A percentile compares a stretch with the other conserved stretches of the same genome.
Evolutionary conservation across 2,329 filamentous ascomycete genomes (phyloP).

Genomic region (Chaetothyriales sp.): DNA sequence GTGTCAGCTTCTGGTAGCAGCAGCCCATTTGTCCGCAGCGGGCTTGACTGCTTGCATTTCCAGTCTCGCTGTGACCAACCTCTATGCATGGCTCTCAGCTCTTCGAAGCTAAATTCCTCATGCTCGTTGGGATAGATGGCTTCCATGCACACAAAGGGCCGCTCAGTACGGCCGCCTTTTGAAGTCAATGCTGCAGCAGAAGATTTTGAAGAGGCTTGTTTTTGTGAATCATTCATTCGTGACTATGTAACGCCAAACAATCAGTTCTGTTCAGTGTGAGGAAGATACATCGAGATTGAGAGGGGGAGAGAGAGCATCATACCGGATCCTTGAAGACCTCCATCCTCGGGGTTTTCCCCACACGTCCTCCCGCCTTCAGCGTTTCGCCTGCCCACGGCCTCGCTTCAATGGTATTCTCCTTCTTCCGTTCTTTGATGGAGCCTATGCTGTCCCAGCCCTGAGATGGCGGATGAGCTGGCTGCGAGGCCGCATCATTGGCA

Average conservation of each 20-base stretch:
- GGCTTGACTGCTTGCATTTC: conserved; percentile 25
- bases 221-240: conserved; percentile 25
- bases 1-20: conserved; percentile 12
- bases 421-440: conserved; percentile 73
- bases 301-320: conserved; percentile 38
- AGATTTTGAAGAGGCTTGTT: conserved; percentile 37
- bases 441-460: conserved; percentile 90
- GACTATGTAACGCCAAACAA: conserved; percentile 40
- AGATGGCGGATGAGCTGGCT: conserved; percentile 41
- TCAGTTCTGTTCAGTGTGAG: conserved; percentile 93
- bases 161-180: conserved; percentile 67
- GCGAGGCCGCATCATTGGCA: conserved; percentile 44
- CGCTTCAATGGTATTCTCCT: conserved; percentile 78
- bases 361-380: conserved; percentile 73
- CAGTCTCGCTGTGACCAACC: conserved; percentile 51
- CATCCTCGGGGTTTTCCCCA: conserved; percentile 65
- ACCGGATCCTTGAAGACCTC: conserved; percentile 92
- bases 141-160: conserved; percentile 75
- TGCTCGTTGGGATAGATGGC: conserved; percentile 63
- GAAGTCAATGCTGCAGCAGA: conserved; percentile 65
- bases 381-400: conserved; percentile 90
- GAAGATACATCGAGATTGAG: conserved; percentile 24
- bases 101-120: conserved; percentile 79
- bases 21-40: too few relatives aligned
- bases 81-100: conserved; percentile 64